These are phyloP conservation scores for Phytophthora boehmeriae DNA, from an alignment of 352 stramenopile species.

Conservation along the genomic window DNA sequence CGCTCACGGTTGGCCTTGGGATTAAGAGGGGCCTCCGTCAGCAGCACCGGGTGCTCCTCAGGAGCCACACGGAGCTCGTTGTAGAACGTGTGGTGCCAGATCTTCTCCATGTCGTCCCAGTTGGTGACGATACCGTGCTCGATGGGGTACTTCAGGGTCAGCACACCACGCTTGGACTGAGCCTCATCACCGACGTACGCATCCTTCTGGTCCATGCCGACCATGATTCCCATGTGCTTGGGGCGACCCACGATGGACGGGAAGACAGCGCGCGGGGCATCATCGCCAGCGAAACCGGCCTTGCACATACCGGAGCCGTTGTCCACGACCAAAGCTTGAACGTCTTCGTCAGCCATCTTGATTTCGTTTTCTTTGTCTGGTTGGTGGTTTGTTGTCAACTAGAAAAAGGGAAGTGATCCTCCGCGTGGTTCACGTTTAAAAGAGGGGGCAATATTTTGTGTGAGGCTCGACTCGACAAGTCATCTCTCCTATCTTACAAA, in stretches of 20 bases:
- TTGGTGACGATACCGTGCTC: slow-evolving; percentile 99
- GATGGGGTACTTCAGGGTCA: slow-evolving; percentile 97
- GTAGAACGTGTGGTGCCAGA: slow-evolving; percentile 99
- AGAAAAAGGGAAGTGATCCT: slow-evolving; percentile 43
- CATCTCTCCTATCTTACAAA: slow-evolving; percentile 16
- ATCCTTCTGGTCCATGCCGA: slow-evolving; percentile 97
- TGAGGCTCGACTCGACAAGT: slow-evolving; percentile 10
- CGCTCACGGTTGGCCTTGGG: slow-evolving; percentile 92
- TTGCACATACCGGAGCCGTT: slow-evolving; percentile 99
- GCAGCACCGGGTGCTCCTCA: slow-evolving; percentile 96
- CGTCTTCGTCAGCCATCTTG: slow-evolving; percentile 73
- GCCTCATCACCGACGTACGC: slow-evolving; percentile 94
- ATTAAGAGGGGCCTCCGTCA: slow-evolving; percentile 96
- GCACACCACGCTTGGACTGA: slow-evolving; percentile 92
- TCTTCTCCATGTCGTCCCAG: slow-evolving; percentile 99
- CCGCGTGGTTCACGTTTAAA: slow-evolving; percentile 21
- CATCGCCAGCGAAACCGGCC: slow-evolving; percentile 97
- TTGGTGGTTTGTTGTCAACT: slow-evolving; percentile 26
- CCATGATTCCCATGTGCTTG: slow-evolving; percentile 97
- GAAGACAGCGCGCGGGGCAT: slow-evolving; percentile 97
- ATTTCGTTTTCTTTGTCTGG: slow-evolving; percentile 19
- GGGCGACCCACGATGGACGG: slow-evolving; percentile 95
- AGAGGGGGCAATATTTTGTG: background rate
- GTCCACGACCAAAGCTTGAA: slow-evolving; percentile 90
- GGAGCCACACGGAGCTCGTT: slow-evolving; percentile 95